phyloP scores from a whole-genome alignment of 352 stramenopile genomes.

The Phytophthora hibernalis region DNA sequence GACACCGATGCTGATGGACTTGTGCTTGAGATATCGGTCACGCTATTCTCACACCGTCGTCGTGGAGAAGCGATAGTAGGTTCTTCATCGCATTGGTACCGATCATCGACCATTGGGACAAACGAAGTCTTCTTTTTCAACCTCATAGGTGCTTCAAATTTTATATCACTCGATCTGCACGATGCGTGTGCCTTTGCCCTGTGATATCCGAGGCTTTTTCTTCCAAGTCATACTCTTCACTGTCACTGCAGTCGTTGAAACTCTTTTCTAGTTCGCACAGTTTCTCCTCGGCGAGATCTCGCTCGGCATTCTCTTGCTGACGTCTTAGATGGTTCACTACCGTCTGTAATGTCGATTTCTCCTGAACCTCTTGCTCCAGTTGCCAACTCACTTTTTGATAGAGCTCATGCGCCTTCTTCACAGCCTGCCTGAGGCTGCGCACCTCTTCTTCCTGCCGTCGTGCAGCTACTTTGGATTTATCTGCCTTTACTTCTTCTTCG shows the following conservation, averaged over 20 bases:
- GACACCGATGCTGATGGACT: conserved; percentile 23
- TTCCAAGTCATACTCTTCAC: conserved; percentile 10
- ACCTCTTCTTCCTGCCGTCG: conserved; percentile 66
- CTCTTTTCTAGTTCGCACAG: conserved; percentile 51
- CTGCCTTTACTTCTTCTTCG: conserved; percentile 63
- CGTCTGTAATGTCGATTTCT: conserved; percentile 52
- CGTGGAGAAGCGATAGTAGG: neutral
- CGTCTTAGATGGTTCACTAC: conserved; percentile 46
- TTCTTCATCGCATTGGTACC: neutral
- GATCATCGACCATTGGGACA: neutral
- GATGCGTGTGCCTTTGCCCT: neutral
- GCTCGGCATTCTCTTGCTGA: conserved; percentile 51
- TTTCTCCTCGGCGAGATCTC: conserved; percentile 49
- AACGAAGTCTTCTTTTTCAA: conserved; percentile 20
- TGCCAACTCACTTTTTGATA: conserved; percentile 65
- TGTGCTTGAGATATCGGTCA: neutral
- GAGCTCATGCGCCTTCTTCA: conserved; percentile 65
- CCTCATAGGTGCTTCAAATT: neutral
- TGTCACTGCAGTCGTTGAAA: conserved; percentile 34
- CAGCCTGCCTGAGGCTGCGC: conserved; percentile 58
- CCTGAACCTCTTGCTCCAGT: conserved; percentile 60
- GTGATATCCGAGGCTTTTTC: neutral
- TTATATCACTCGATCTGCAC: neutral
- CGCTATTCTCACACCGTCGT: conserved; percentile 18
- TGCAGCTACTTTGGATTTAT: conserved; percentile 44